A percentile compares a stretch with the other conserved stretches of the same genome.
These are phyloP conservation scores for Penicillium soppii DNA, from an alignment of 495 filamentous ascomycete genomes.

Conservation along the genomic window DNA sequence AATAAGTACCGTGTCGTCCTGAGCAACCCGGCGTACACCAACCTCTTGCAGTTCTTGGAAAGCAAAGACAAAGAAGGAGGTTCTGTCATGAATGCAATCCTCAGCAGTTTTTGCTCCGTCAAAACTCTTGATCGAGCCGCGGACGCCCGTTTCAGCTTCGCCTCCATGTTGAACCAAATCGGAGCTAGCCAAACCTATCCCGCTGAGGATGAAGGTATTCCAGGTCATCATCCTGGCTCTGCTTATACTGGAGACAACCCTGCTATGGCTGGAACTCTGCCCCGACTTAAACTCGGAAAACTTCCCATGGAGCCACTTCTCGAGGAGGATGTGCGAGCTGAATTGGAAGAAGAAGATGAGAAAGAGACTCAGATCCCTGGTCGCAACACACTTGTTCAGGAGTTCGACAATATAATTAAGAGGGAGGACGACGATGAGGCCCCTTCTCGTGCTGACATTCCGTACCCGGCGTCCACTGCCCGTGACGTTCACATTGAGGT, in stretches of 20 bases:
- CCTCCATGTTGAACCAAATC: slow-evolving; percentile 69
- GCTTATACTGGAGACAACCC: slow-evolving; percentile 69
- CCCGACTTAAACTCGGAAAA: slow-evolving; percentile 72
- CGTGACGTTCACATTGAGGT: slow-evolving; percentile 92
- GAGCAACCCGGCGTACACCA: slow-evolving; percentile 73
- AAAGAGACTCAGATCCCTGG: slow-evolving; percentile 66
- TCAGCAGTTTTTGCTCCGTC: slow-evolving; percentile 72
- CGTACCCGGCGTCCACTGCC: slow-evolving; percentile 79
- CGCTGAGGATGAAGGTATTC: slow-evolving; percentile 88
- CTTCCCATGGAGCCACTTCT: slow-evolving; percentile 76
- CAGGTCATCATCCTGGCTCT: slow-evolving; percentile 84
- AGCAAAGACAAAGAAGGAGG: slow-evolving; percentile 77
- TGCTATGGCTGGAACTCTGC: slow-evolving; percentile 47
- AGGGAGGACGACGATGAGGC: slow-evolving; percentile 83
- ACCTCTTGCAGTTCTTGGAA: slow-evolving; percentile 85
- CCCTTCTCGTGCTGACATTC: slow-evolving; percentile 72
- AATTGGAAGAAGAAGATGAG: slow-evolving; percentile 76
- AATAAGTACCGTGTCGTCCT: slow-evolving; percentile 88
- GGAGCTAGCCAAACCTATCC: slow-evolving; percentile 63
- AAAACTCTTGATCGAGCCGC: slow-evolving; percentile 71
- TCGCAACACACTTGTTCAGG: slow-evolving; percentile 64
- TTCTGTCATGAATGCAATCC: slow-evolving; percentile 66
- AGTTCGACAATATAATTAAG: slow-evolving; percentile 86
- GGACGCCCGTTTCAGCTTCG: slow-evolving; percentile 76
- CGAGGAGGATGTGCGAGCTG: slow-evolving; percentile 76